Percentiles rank a stretch among this genome's conserved stretches.
phyloP scores from a whole-genome alignment of 805 yeast genomes.

The Saccharomyces mikatae region DNA sequence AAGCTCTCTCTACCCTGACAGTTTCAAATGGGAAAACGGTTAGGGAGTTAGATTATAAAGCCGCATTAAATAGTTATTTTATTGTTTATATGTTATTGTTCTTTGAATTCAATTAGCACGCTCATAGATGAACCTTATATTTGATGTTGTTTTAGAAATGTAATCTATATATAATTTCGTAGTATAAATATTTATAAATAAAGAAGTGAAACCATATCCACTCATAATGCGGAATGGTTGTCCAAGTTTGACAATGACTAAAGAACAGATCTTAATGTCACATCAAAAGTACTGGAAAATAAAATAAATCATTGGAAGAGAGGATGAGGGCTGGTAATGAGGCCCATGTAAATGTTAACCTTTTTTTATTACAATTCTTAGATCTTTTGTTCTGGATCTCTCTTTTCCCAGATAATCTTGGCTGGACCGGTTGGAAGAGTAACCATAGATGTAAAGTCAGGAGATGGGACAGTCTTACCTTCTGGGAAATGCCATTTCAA shows the following conservation, averaged over 20 bases:
- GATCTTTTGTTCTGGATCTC: conserved; percentile 31
- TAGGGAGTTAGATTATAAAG: too few relatives aligned
- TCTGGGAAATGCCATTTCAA: conserved; percentile 65
- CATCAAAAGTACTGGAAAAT: not conserved
- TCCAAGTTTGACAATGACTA: not conserved
- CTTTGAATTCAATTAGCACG: not conserved
- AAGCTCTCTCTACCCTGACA: too few relatives aligned
- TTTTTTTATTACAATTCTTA: conserved; percentile 1
- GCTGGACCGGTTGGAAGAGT: conserved; percentile 82
- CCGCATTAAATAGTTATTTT: too few relatives aligned
- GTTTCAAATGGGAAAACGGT: too few relatives aligned
- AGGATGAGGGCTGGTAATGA: not conserved
- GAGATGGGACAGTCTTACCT: conserved; percentile 49
- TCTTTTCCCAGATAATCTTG: conserved; percentile 60
- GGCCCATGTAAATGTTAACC: not conserved
- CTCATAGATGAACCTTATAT: not conserved
- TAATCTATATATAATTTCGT: not conserved
- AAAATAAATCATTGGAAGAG: not conserved
- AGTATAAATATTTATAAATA: not conserved
- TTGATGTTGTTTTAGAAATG: not conserved
- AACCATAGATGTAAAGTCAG: conserved; percentile 87
- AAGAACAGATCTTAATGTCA: not conserved
- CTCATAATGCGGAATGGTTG: not conserved
- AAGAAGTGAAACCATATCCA: not conserved
- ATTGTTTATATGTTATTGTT: too few relatives aligned